Conservation (phyloP, 2,329 filamentous ascomycete genomes). For the Exophiala sideris region DNA sequence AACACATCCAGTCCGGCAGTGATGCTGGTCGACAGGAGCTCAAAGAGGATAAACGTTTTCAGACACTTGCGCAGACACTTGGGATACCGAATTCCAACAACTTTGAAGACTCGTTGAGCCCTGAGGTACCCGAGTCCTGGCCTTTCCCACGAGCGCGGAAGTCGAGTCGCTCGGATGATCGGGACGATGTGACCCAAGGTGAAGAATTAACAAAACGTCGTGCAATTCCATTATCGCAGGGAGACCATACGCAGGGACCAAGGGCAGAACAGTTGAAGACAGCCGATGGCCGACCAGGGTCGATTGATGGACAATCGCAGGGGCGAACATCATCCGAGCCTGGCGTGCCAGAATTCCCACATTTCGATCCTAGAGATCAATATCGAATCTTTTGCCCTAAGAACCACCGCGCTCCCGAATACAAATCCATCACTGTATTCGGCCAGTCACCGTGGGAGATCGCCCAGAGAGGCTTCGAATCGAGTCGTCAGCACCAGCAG, state of each 20-base stretch:
- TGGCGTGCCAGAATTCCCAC: neutral
- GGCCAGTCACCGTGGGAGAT: neutral
- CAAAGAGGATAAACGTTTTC: neutral
- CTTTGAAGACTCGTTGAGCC: neutral
- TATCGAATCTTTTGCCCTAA: constrained; percentile 9
- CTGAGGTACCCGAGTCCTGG: neutral
- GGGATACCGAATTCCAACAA: neutral
- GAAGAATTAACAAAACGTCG: constrained; percentile 2
- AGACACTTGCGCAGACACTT: constrained; percentile 3
- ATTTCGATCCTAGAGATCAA: constrained; percentile 2
- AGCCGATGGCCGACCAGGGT: neutral
- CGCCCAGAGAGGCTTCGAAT: neutral
- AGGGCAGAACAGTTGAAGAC: neutral
- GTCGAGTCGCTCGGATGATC: neutral
- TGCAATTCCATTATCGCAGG: neutral
- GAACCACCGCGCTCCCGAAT: neutral
- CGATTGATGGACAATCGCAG: neutral
- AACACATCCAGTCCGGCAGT: constrained; percentile 1
- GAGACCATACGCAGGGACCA: neutral
- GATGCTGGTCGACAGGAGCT: neutral
- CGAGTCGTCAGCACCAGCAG: neutral
- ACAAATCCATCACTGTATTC: constrained; percentile 7
- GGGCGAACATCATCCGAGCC: neutral
- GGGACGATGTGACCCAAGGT: constrained; percentile 3
- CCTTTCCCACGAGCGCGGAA: neutral